A percentile compares a stretch with the other conserved stretches of the same genome.
Evolutionary conservation across 2,329 filamentous ascomycete species (phyloP).

Genomic region (Zymoseptoria brevis): DNA sequence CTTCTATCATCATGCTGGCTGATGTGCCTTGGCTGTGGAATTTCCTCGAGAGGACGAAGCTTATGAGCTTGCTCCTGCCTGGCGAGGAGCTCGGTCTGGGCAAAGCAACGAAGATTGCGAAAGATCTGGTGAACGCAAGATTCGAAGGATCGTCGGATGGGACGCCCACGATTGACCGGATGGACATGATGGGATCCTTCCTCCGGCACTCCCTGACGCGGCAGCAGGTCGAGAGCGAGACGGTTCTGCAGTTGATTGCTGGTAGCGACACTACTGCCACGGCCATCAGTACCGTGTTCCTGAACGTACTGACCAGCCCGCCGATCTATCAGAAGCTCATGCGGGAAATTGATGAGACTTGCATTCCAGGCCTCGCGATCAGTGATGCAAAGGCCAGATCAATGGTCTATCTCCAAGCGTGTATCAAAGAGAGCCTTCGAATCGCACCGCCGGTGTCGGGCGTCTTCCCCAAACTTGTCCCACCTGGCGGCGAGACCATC

Average conservation of each 20-base stretch:
- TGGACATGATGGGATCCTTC: conserved; percentile 9
- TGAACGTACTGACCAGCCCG: conserved; percentile 11
- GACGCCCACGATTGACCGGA: conserved; percentile 2
- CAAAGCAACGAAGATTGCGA: conserved; percentile 1
- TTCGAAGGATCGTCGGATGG: conserved; percentile 1
- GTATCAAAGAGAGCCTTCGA: conserved; percentile 35
- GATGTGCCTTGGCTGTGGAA: conserved; percentile 4
- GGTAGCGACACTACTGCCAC: conserved; percentile 47
- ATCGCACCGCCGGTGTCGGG: conserved; percentile 32
- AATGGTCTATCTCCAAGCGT: conserved; percentile 31
- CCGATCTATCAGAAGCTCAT: conserved; percentile 38
- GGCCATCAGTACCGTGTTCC: conserved; percentile 27
- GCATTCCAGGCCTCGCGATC: not conserved
- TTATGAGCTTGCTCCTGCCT: conserved; percentile 1
- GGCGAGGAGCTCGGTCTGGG: conserved; percentile 3
- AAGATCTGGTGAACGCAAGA: conserved; percentile 3
- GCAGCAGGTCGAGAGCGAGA: conserved; percentile 4
- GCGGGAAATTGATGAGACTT: conserved; percentile 35
- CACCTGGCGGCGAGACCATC: conserved; percentile 28
- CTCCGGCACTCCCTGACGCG: conserved; percentile 4
- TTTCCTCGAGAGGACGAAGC: conserved; percentile 4
- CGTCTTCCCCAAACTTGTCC: conserved; percentile 29
- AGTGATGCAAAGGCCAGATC: conserved; percentile 19
- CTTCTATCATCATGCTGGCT: conserved; percentile 1
- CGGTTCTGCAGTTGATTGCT: conserved; percentile 22